Base-by-base conservation (phyloP, 2,329 filamentous ascomycete species). In the Calonectria hongkongensis region DNA sequence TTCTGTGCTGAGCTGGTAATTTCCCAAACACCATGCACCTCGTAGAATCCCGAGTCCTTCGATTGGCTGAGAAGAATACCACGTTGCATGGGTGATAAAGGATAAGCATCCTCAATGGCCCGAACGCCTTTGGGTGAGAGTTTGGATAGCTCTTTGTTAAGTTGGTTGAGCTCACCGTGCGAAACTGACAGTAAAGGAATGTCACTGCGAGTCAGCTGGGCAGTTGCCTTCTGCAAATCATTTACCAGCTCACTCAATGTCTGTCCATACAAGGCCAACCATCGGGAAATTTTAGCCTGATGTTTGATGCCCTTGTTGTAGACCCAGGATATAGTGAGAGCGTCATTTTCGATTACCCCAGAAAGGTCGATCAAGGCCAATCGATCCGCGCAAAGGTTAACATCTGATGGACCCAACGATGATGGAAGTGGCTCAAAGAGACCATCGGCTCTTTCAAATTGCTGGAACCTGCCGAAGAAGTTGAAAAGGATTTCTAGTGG, bases 41-140 rank as follows among this genome's bases (percentile, higher is more conserved):
- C 76, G 3, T 78, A 78, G 2, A 68, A 63, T 3, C 83, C 82
- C 39, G 85, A 83, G 18, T 84, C 81, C 45, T 85, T 84, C n/a
- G 85, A 85, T 1, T 83, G 84, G 13, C 85, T 78, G 2, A 84
- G 79, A 47, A 87, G 75, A 1, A 87, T 79, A 2, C 82, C 83
- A n/a, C 82, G 81, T 51, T 86, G 85, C 68, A 85, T 78, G 0
- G 83, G 79, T 3, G 84, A 82, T 73, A 83, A 85, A 8, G 84
- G 85, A 18, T 84, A 86, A 0, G 78, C 64, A 68, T 77, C 66
- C 85, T 87, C 47, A 0, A 78, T 1, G 51, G 27, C 13, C 2
- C 4, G 15, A 6, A 6, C 7, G 74, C 66, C 0, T 70, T 74
- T 47, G 54, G 68, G 36, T 1, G 54, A 60, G 36, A 60, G 33